Evolutionary conservation across 345 rosid genomes (phyloP).

Genomic region (Lenwebbia sp.): DNA sequence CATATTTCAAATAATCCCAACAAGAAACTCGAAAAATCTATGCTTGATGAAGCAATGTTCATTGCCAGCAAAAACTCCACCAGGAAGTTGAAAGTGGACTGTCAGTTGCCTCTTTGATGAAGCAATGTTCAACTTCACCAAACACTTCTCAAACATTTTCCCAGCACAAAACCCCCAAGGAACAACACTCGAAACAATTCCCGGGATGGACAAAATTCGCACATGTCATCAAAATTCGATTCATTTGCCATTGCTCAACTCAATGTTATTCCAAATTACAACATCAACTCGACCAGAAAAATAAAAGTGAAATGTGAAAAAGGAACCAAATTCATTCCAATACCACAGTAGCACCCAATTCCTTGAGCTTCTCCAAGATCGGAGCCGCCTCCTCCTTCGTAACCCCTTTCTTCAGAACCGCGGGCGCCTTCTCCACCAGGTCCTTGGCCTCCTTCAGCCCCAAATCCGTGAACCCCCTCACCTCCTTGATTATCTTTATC

Average conservation of each 20-base stretch:
- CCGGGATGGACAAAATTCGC: background rate
- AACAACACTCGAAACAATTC: background rate
- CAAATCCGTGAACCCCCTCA: conserved; percentile 64
- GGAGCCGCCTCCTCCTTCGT: conserved; percentile 57
- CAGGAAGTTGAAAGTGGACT: background rate
- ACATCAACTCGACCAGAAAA: background rate
- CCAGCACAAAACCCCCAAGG: background rate
- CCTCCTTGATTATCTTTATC: conserved; percentile 78
- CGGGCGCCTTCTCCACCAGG: conserved; percentile 78
- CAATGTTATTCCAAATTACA: background rate
- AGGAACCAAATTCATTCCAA: conserved; percentile 39
- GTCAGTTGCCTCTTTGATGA: background rate
- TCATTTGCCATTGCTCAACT: background rate
- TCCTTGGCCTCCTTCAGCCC: conserved; percentile 85
- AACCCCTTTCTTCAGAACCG: conserved; percentile 57
- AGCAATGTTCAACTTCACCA: background rate
- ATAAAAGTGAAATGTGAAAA: background rate
- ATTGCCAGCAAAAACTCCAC: background rate
- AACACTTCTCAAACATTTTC: background rate
- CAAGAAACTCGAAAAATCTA: background rate
- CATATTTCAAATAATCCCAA: background rate
- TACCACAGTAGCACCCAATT: conserved; percentile 54
- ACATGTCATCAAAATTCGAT: background rate
- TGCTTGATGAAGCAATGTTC: background rate
- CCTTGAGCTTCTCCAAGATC: conserved; percentile 63